A percentile compares a stretch with the other conserved stretches of the same genome.
Conservation (phyloP, 768 basidiomycete genomes). For the Tricholoma matsutake region DNA sequence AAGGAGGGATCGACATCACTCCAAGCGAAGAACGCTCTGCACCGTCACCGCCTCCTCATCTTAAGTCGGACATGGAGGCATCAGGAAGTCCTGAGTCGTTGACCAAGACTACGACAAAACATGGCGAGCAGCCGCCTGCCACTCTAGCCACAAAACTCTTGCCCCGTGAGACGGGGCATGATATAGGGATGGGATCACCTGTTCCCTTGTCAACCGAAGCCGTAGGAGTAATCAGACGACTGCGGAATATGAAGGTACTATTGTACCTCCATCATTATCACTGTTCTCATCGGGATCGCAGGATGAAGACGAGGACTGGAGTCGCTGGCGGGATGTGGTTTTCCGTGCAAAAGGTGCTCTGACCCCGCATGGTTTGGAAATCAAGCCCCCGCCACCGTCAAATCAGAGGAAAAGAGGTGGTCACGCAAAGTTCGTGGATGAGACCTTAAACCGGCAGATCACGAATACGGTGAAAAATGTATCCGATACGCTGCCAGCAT, state of each 20-base stretch:
- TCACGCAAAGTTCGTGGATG: slow-evolving; percentile 37
- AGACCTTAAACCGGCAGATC: slow-evolving; percentile 18
- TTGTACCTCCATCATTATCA: not conserved
- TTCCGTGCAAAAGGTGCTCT: slow-evolving; percentile 72
- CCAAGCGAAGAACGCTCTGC: slow-evolving; percentile 66
- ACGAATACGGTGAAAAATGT: slow-evolving; percentile 1
- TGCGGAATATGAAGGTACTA: slow-evolving; percentile 80
- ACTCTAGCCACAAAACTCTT: slow-evolving; percentile 42
- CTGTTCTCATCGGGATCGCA: slow-evolving; percentile 21
- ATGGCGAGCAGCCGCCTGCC: slow-evolving; percentile 8
- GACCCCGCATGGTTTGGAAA: slow-evolving; percentile 38
- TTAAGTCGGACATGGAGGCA: slow-evolving; percentile 34
- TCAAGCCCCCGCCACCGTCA: slow-evolving; percentile 55
- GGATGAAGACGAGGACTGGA: slow-evolving; percentile 89
- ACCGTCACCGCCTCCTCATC: slow-evolving; percentile 53
- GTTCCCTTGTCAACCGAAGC: slow-evolving; percentile 76
- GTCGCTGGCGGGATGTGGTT: slow-evolving; percentile 82
- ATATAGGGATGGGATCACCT: slow-evolving; percentile 86
- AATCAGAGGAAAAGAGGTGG: slow-evolving; percentile 62
- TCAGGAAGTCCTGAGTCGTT: slow-evolving; percentile 49
- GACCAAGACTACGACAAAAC: slow-evolving; percentile 15
- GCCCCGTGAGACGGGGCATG: slow-evolving; percentile 82
- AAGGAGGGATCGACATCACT: slow-evolving; percentile 74
- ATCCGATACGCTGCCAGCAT: slow-evolving; percentile 3
- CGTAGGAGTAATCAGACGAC: slow-evolving; percentile 69